A percentile compares a stretch with the other conserved stretches of the same genome.
Evolutionary conservation across 2,329 filamentous ascomycete species (phyloP).

Genomic region (Sordariomycetes sp.): DNA sequence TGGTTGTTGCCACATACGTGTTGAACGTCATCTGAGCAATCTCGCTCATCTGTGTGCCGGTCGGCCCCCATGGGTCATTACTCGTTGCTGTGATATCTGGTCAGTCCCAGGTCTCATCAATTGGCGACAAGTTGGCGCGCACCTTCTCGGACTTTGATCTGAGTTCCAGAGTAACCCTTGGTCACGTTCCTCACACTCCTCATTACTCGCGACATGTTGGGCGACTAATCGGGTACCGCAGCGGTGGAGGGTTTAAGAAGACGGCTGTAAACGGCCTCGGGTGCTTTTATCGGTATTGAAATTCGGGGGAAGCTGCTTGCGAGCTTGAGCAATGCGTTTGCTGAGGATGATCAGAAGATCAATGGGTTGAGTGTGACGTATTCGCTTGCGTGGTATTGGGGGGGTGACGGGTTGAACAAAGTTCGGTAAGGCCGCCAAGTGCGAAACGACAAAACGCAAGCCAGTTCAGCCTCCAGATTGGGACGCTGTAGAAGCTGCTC

Average conservation of each 20-base stretch:
- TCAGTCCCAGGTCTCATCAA: slow-evolving; percentile 8
- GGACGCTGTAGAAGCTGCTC: no score
- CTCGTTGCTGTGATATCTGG: slow-evolving; percentile 65
- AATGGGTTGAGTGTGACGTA: slow-evolving; percentile 4
- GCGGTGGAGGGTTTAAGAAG: not conserved
- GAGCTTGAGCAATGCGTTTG: not conserved
- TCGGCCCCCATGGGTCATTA: slow-evolving; percentile 97
- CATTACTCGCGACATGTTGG: slow-evolving; percentile 88
- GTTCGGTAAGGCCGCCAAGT: not conserved
- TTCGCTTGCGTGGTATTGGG: slow-evolving; percentile 6
- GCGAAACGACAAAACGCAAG: no score
- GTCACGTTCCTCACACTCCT: slow-evolving; percentile 98
- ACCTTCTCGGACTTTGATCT: slow-evolving; percentile 99
- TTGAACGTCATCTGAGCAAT: slow-evolving; percentile 97
- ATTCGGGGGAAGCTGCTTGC: not conserved
- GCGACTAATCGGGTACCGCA: slow-evolving; percentile 10
- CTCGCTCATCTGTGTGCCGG: slow-evolving; percentile 96
- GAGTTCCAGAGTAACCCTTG: slow-evolving; percentile 92
- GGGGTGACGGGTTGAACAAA: not conserved
- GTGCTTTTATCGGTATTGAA: not conserved
- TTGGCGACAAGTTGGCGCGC: slow-evolving; percentile 18
- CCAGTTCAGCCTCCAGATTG: not conserved
- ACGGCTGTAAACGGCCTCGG: not conserved
- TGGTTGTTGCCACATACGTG: slow-evolving; percentile 75
- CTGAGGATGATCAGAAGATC: not conserved